Percentiles rank a stretch among this genome's conserved stretches.
Conservation (phyloP, 805 yeast species). For the Teunomyces aglyptinius region DNA sequence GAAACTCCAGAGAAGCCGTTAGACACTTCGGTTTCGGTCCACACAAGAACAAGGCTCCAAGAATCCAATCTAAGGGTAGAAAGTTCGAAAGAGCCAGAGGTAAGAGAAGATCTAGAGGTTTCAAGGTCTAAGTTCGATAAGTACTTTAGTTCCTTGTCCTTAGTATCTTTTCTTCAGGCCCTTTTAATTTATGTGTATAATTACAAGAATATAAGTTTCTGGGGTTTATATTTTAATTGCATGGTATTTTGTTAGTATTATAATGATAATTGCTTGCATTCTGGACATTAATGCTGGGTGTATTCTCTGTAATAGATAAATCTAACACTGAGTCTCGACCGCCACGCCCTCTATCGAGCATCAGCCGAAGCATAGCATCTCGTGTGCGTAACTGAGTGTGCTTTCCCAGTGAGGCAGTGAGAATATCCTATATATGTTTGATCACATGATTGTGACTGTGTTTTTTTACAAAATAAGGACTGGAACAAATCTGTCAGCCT, state of each 20-base stretch:
- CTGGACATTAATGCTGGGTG: no score
- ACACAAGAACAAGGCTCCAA: constrained; percentile 99
- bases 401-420: no score
- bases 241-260: neutral
- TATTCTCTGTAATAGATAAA: no score
- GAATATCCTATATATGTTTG: no score
- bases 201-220: constrained; percentile 7
- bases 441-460: constrained; percentile 7
- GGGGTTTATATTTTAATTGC: constrained; percentile 5
- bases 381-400: no score
- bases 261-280: no score
- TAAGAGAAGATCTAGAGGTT: constrained; percentile 98
- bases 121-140: constrained; percentile 84
- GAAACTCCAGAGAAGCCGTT: constrained; percentile 98
- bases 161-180: neutral
- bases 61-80: constrained; percentile 96
- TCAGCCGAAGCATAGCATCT: no score
- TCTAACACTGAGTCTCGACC: no score
- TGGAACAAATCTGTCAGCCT: neutral
- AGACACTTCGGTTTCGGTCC: constrained; percentile 99
- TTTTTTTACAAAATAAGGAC: neutral
- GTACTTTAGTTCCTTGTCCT: constrained; percentile 2
- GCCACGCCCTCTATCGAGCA: no score
- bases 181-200: constrained; percentile 10
- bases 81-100: constrained; percentile 99